Evolutionary conservation across 345 rosid genomes (phyloP).

Genomic region (Raphanus sativus): DNA sequence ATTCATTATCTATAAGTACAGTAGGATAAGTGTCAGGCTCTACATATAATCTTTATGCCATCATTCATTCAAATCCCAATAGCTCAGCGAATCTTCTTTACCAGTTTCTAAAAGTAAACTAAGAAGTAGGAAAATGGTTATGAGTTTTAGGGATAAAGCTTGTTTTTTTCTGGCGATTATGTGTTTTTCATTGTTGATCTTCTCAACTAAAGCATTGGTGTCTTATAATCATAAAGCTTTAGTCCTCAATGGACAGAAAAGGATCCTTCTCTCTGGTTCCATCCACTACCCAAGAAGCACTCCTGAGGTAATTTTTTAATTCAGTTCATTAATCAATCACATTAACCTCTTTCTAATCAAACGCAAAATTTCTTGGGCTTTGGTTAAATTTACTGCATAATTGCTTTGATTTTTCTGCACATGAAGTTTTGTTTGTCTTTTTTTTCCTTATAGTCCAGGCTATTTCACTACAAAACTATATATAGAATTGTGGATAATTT

Average conservation of each 20-base stretch:
- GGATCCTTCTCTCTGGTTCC: constrained; percentile 60
- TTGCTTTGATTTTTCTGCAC: not conserved
- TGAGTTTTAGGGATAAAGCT: constrained; percentile 3
- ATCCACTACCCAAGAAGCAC: constrained; percentile 68
- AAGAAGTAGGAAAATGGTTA: not conserved
- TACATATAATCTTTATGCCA: constrained; percentile 14
- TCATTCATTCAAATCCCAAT: constrained; percentile 14
- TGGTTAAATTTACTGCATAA: not conserved
- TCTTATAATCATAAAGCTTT: constrained; percentile 52
- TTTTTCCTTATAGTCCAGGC: not conserved
- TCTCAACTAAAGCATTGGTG: constrained; percentile 33
- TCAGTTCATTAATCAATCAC: not conserved
- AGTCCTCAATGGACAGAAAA: constrained; percentile 52
- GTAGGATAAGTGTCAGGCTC: constrained; percentile 10
- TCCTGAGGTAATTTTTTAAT: constrained; percentile 45
- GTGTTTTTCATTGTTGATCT: constrained; percentile 26
- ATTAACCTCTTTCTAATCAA: not conserved
- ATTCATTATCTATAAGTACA: constrained; percentile 19
- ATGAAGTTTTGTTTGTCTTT: not conserved
- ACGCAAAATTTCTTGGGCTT: not conserved
- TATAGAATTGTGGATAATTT: constrained; percentile 2
- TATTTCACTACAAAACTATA: not conserved
- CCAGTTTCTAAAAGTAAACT: constrained; percentile 3
- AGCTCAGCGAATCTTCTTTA: constrained; percentile 15
- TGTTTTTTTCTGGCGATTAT: constrained; percentile 17